Base-by-base conservation (phyloP, 2,329 filamentous ascomycete species). In the Diaporthe helianthi region DNA sequence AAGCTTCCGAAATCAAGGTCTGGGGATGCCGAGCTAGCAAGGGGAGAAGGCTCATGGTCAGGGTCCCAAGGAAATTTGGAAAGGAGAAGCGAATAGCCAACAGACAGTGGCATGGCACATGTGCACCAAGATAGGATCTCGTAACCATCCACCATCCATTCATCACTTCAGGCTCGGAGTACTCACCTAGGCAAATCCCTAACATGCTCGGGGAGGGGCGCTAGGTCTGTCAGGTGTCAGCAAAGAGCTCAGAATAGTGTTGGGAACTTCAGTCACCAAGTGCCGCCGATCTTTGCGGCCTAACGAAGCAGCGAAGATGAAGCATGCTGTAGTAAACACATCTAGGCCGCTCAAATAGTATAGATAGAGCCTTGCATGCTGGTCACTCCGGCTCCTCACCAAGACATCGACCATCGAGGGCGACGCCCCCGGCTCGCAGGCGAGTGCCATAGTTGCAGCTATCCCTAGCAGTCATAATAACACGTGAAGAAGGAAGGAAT, bases 241-340 rank as follows among this genome's bases (percentile, higher is more conserved):
- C 10, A 13, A 33, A 47, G 26, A 29, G 10, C 36, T 29, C 22
- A 47, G 41, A 47, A 47, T 47, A 61, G 47, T 61, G 58, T 61
- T 61, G 41, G 58, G 58, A 61, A 15, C 36, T 5, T 12, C 29
- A 31, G 26, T 13, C n/a, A 58, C 54, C 54, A 58, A 58, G 33
- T 58, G 22, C 36, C 12, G 58, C 58, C 58, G 58, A 63, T 63
- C 58, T 36, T 44, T 49, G 47, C 44, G 58, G 58, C 44, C 58
- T 33, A 63, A 36, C 15, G 58, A 24, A 26, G 29, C 58, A n/a
- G 29, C 58, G 58, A 63, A 33, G 44, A 22, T 22, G 44, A 63
- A 12, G 29, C 3, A 24, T 47, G 29, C n/a, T 29, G 13, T 31
- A 6, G n/a, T 29, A 26, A 24, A 22, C 26, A n/a, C 26, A 58